Evolutionary conservation across 192 early-diverging fungal genomes (phyloP), one percentile per base, ranked within the genome.

Genomic region (Gonapodya sp.): DNA sequence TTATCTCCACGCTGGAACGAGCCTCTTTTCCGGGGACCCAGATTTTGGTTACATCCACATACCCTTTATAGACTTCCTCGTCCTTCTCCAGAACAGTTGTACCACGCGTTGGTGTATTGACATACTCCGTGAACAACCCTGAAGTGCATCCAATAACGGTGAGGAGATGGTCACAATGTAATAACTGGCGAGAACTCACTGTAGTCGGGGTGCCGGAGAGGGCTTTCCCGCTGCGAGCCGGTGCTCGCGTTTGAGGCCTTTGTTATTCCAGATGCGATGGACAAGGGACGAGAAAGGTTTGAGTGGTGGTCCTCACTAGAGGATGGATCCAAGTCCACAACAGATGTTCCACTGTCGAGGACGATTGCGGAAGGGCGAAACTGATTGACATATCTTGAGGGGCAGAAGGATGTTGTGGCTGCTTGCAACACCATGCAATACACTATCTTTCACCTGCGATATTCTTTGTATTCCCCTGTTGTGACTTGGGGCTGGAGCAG

Each of bases 401-500:
- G 46, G 8, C 8, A 16, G 46, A 16, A 64, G 24, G 46, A 64
- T 64, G 24, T n/a, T n/a, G n/a, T n/a, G n/a, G n/a, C n/a, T n/a
- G n/a, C n/a, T n/a, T n/a, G n/a, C n/a, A n/a, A n/a, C n/a, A n/a
- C n/a, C n/a, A n/a, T n/a, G n/a, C n/a, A n/a, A n/a, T n/a, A n/a
- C n/a, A n/a, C n/a, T n/a, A n/a, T n/a, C n/a, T n/a, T n/a, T n/a
- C 24, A 64, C 46, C 46, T 64, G 46, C 46, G 46, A 82, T 90
- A 90, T 83, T 90, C 89, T 79, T 85, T 85, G 75, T 86, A 31
- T 79, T 90, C 88, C 35, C n/a, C 79, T 64, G 74, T 64, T 14
- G 86, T 81, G 36, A 90, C 88, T 35, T 88, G 82, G 0, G 89
- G 89, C 35, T 87, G 83, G 81, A 90, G 33, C 32, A 90, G 82